Evolutionary conservation across 495 filamentous ascomycete genomes (phyloP).

Genomic region (Glutinoglossum americanum): DNA sequence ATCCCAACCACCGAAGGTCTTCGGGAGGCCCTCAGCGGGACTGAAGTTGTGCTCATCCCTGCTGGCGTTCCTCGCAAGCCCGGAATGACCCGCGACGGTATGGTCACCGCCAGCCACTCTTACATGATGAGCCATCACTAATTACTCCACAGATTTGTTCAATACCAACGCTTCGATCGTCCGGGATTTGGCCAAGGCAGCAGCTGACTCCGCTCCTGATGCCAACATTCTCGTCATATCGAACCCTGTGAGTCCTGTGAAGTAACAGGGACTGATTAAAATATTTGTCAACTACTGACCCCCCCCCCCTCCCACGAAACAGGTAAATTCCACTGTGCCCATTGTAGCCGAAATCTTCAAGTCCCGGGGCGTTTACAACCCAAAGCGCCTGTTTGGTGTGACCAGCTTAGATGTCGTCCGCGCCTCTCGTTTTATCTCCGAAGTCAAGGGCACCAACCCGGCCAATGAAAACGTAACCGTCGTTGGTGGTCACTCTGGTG

Average conservation of each 20-base stretch:
- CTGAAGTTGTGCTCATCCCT: constrained; percentile 90
- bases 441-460: constrained; percentile 79
- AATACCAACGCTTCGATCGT: constrained; percentile 99
- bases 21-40: constrained; percentile 51
- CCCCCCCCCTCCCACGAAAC: no score
- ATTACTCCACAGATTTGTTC: constrained; percentile 55
- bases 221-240: constrained; percentile 94
- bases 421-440: constrained; percentile 87
- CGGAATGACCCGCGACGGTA: constrained; percentile 94
- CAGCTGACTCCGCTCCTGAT: constrained; percentile 68
- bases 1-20: constrained; percentile 55
- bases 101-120: neutral
- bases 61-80: constrained; percentile 98
- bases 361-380: constrained; percentile 83
- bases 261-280: neutral
- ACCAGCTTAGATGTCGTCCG: constrained; percentile 98
- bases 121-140: neutral
- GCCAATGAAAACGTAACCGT: constrained; percentile 84
- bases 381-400: constrained; percentile 94
- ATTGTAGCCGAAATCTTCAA: constrained; percentile 96
- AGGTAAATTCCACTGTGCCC: constrained; percentile 94
- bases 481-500: constrained; percentile 89
- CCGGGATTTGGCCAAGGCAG: constrained; percentile 91
- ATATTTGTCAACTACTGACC: no score
- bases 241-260: constrained; percentile 47